Percentiles rank a stretch among this genome's conserved stretches.
phyloP scores from a whole-genome alignment of 306 rosid genomes.

The Cicer cuneatum region DNA sequence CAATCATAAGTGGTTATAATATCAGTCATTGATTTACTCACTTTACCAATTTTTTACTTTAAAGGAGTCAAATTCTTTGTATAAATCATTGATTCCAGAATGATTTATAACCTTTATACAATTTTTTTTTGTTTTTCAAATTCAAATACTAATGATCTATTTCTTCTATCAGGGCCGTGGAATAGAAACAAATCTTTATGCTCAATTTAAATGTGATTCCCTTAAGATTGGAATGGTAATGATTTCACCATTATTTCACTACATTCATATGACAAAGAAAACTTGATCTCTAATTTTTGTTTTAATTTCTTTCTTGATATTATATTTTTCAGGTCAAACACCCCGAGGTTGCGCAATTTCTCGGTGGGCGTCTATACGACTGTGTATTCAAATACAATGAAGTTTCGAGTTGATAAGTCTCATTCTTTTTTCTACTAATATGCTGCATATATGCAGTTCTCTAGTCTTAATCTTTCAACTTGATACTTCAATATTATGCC shows the following conservation, averaged over 20 bases:
- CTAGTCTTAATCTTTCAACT: conserved; percentile 28
- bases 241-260: conserved; percentile 6
- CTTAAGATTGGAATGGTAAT: conserved; percentile 96
- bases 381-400: conserved; percentile 92
- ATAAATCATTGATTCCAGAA: no score
- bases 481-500: conserved; percentile 16
- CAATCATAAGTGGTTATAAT: no score
- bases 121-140: neutral
- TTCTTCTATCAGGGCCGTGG: conserved; percentile 83
- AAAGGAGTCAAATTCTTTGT: no score
- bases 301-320: conserved; percentile 26
- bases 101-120: no score
- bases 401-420: conserved; percentile 55
- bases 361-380: conserved; percentile 88
- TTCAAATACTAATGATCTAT: conserved; percentile 11
- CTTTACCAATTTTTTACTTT: no score
- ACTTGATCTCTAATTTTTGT: neutral
- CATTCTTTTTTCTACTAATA: conserved; percentile 38
- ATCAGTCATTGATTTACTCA: no score
- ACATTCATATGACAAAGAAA: conserved; percentile 17
- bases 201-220: conserved; percentile 90
- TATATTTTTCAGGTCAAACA: conserved; percentile 73
- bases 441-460: conserved; percentile 15
- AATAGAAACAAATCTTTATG: conserved; percentile 92
- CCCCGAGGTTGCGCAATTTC: conserved; percentile 91